phyloP scores from a whole-genome alignment of 192 early-diverging fungal genomes.

The Backusella tarrabulga region DNA sequence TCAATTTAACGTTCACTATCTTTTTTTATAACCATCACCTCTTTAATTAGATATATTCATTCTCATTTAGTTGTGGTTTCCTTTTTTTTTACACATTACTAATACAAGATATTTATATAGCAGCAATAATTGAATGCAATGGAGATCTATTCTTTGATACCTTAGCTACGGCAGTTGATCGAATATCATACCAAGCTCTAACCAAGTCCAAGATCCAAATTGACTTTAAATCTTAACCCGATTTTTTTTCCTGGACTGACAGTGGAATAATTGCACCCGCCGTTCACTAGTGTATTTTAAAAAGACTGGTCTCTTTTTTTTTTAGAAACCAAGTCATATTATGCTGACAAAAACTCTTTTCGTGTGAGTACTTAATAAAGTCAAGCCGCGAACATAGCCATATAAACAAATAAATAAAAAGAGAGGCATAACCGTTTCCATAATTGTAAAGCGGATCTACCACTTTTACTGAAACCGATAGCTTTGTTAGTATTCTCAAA shows the following conservation, averaged over 20 bases:
- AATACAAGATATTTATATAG: too few species aligned
- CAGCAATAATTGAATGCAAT: too few species aligned
- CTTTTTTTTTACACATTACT: too few species aligned
- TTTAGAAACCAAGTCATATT: not conserved
- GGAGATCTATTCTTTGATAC: too few species aligned
- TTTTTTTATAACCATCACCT: too few species aligned
- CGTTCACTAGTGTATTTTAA: too few species aligned
- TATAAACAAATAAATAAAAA: not conserved
- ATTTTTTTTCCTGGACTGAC: not conserved
- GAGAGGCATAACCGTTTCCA: not conserved
- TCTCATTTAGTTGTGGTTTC: too few species aligned
- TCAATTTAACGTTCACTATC: too few species aligned
- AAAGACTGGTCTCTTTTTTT: too few species aligned
- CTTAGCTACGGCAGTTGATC: too few species aligned
- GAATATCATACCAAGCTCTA: not conserved
- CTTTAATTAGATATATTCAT: too few species aligned
- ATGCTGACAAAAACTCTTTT: not conserved
- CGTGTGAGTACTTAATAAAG: not conserved
- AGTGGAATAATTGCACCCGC: too few species aligned
- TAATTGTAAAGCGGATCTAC: slow-evolving; percentile 2
- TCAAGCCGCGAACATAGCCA: not conserved
- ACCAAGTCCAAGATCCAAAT: not conserved
- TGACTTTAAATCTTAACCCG: not conserved
- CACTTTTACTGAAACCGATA: not conserved
- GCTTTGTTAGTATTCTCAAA: not conserved